These are phyloP conservation scores for Solanum pennellii DNA, from an alignment of 257 asterid genomes.

Conservation along the genomic window DNA sequence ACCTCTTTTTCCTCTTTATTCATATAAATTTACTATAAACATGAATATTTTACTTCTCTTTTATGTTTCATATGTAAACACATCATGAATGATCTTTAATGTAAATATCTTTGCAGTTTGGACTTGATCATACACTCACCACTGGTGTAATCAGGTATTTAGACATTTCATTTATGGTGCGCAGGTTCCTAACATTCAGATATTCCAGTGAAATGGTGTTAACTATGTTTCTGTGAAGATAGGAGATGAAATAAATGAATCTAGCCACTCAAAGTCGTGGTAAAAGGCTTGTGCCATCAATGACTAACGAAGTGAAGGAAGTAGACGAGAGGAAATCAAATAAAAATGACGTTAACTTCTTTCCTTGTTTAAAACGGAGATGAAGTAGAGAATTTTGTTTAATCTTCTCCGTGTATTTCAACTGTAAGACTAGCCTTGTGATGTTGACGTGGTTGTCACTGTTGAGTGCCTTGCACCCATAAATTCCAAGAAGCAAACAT, in stretches of 20 bases:
- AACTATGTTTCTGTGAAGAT: neutral
- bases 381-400: neutral
- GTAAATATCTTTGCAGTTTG: slow-evolving; percentile 54
- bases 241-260: neutral
- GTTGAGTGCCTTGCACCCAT: neutral
- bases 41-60: neutral
- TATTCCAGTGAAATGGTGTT: neutral
- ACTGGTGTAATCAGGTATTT: slow-evolving; percentile 97
- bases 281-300: neutral
- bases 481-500: neutral
- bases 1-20: neutral
- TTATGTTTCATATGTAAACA: neutral
- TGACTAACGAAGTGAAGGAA: neutral
- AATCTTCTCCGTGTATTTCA: neutral
- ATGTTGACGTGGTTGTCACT: neutral
- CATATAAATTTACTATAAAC: no score
- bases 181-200: neutral
- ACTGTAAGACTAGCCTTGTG: neutral
- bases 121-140: slow-evolving; percentile 97
- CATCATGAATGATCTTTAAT: neutral
- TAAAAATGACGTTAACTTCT: neutral
- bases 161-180: slow-evolving; percentile 2
- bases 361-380: neutral
- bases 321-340: neutral
- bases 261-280: neutral